Evolutionary conservation across 768 basidiomycete species (phyloP), one percentile per base, ranked within the genome.

Genomic region (Naganishia friedmannii): DNA sequence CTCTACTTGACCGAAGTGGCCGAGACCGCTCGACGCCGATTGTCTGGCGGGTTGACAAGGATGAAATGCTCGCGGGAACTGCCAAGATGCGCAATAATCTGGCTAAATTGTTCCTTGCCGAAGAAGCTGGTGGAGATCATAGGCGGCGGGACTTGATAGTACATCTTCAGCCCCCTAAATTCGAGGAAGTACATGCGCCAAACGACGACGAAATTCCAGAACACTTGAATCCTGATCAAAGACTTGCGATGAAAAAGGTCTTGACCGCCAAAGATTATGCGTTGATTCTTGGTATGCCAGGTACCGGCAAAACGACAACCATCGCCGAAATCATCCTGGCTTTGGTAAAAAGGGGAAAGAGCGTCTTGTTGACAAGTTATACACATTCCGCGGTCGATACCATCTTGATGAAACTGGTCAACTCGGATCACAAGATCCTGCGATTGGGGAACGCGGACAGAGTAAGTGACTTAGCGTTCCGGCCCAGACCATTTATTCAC

Each of bases 331-430:
- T 96, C 57, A 93, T 98, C 77, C 85, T 87, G 75, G 85, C 85
- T 57, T 82, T 98, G 17, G 92, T 93, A 1, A 85, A 81, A 46
- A 83, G 87, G 82, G 91, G 92, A 8, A 94, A 96, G 84, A 90
- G 86, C 0, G 91, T 98, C 6, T 82, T 99, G 29, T 81, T 98
- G 71, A 90, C 90, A 8, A 91, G 91, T 54, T 96, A 97, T 79
- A 99, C 96, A 1, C 96, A 99, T 83, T 96, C 94, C 17, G 95
- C 96, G 0, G 96, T 99, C 55, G 96, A 99, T 74, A 97, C 89
- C n/a, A 95, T 98, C 76, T 76, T 99, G 76, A 82, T 89, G 76
- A 97, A 96, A 80, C 80, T 97, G 69, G 83, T 85, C 71, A 85
- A 86, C 69, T 82, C 76, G 12, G 88, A 88, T 42, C 89, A 92